Base-by-base conservation (phyloP, 1,284 basidiomycete species). In the Heterobasidion annosum region DNA sequence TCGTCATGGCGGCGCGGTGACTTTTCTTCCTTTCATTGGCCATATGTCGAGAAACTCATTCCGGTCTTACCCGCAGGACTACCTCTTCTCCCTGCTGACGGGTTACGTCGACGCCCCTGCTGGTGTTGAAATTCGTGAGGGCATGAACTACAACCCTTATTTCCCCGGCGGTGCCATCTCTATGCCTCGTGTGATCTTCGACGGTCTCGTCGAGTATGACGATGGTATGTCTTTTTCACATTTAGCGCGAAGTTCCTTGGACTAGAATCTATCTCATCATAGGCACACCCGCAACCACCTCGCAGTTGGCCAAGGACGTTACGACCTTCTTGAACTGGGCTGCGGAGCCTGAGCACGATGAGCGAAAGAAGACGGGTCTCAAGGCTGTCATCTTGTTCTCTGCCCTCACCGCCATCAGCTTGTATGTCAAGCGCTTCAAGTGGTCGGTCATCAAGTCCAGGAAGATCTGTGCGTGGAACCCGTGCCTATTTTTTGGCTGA, bases 271-370 rank as follows among this genome's bases (percentile, higher is more conserved):
- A 13, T 13, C 6, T n/a, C 37, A 43, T 50, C 44, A 42, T 42
- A 91, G 93, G 91, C 54, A 99, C 97, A 5, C 93, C 96, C 9
- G 92, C 96, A 10, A 99, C 96, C 50, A 90, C 94, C 9, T 91
- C 92, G n/a, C 97, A 99, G 72, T 96, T 99, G 94, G 95, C 97
- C 63, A 99, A 99, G 82, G 97, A 99, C 66, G 94, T 99, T 51
- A 83, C 85, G 44, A 93, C 90, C 2, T 99, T 99, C 88, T 75
- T 99, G 57, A 83, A 82, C 73, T 97, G 93, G 93, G 90, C 91
- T 46, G 83, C 96, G 56, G 97, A 99, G 73, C 97, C 97, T 33
- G 97, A 99, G 73, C 92, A 96, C 69, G 97, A 99, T 69, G 87
- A 95, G 69, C 83, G 97, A 68, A 99, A 99, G 82, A 93, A 93